These are phyloP conservation scores for Aspergillus ochraceus DNA, from an alignment of 2,329 filamentous ascomycete species.

Conservation along the genomic window DNA sequence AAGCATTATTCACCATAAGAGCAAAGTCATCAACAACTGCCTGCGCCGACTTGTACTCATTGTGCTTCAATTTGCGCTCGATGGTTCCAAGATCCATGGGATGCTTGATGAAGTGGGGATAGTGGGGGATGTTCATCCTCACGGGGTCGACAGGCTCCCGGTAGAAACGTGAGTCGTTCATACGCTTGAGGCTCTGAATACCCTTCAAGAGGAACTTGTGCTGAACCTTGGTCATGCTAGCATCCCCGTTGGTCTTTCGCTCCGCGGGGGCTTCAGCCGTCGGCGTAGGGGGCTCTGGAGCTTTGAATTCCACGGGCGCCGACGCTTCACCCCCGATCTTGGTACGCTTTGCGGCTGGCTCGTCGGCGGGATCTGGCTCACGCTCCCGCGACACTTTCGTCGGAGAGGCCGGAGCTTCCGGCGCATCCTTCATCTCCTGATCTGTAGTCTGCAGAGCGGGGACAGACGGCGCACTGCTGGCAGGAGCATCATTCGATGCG, in stretches of 20 bases:
- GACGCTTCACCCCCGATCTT: slow-evolving; percentile 63
- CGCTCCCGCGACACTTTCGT: slow-evolving; percentile 71
- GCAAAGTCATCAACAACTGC: slow-evolving; percentile 73
- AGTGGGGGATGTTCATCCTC: slow-evolving; percentile 73
- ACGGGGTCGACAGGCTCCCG: slow-evolving; percentile 73
- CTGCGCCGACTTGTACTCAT: slow-evolving; percentile 67
- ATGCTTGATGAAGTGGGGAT: slow-evolving; percentile 69
- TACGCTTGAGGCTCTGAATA: slow-evolving; percentile 69
- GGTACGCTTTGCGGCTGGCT: slow-evolving; percentile 76
- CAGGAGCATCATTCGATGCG: slow-evolving; percentile 19
- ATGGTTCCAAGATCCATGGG: slow-evolving; percentile 86
- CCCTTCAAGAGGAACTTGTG: slow-evolving; percentile 43
- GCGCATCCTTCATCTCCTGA: slow-evolving; percentile 56
- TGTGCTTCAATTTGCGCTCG: slow-evolving; percentile 73
- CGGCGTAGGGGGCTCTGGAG: slow-evolving; percentile 43
- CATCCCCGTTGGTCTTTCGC: slow-evolving; percentile 15
- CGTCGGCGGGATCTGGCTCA: slow-evolving; percentile 65
- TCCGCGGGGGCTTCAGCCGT: slow-evolving; percentile 26
- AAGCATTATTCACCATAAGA: slow-evolving; percentile 75
- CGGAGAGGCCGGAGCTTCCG: slow-evolving; percentile 51
- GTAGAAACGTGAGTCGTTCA: slow-evolving; percentile 76
- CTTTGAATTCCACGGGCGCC: slow-evolving; percentile 47
- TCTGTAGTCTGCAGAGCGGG: slow-evolving; percentile 36
- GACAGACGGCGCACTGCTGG: slow-evolving; percentile 17
- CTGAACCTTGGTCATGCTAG: slow-evolving; percentile 42